Percentiles rank a stretch among this genome's conserved stretches.
Conservation (phyloP, 192 early-diverging fungal species). For the Neocallimastix lanati region DNA sequence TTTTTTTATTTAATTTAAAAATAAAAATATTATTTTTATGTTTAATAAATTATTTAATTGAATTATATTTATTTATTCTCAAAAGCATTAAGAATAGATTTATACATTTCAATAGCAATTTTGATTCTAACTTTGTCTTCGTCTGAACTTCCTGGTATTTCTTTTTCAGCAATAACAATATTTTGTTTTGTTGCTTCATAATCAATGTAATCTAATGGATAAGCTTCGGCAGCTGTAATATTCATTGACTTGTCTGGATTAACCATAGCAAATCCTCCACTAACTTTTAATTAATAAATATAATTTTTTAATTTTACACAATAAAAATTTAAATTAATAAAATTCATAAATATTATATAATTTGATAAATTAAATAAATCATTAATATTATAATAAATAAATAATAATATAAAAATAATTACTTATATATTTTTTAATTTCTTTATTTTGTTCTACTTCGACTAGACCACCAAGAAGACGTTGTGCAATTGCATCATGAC, state of each 20-base stretch:
- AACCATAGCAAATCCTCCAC: slow-evolving; percentile 91
- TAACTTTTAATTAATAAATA: slow-evolving; percentile 27
- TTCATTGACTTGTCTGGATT: slow-evolving; percentile 91
- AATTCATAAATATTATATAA: no score
- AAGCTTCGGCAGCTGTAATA: slow-evolving; percentile 93
- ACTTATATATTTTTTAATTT: neutral
- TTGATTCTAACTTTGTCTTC: neutral
- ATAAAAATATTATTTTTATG: no score
- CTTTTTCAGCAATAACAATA: neutral
- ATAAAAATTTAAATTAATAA: no score
- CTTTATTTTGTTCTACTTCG: neutral
- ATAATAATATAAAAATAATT: no score
- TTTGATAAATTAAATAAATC: no score
- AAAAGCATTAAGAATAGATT: neutral
- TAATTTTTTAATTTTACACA: neutral
- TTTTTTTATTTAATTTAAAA: no score
- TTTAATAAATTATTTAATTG: no score
- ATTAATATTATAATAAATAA: no score
- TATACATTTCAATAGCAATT: neutral
- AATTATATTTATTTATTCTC: neutral
- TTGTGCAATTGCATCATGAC: neutral
- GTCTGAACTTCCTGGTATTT: neutral
- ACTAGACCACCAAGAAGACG: neutral
- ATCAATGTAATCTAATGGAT: slow-evolving; percentile 73
- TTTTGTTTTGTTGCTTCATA: slow-evolving; percentile 20